phyloP scores from a whole-genome alignment of 495 filamentous ascomycete genomes.

The Hyaloscypha finlandica region DNA sequence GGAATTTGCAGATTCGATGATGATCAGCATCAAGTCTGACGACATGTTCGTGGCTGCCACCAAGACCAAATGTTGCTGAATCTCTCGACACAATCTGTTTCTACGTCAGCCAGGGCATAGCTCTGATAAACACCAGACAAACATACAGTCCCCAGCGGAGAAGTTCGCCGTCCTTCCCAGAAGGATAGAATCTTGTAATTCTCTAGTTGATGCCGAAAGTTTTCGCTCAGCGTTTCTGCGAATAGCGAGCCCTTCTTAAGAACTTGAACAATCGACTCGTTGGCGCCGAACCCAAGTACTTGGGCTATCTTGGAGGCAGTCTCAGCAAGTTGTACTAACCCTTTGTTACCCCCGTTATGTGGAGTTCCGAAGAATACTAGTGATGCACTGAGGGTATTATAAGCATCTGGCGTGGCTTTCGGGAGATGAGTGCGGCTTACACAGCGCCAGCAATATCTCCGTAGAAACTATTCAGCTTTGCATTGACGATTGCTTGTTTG shows the following conservation, averaged over 20 bases:
- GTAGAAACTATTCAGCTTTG: not conserved
- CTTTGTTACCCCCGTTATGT: not conserved
- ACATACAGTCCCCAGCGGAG: too few relatives aligned
- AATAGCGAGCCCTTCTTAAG: constrained; percentile 8
- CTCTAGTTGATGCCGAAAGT: constrained; percentile 9
- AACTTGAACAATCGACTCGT: constrained; percentile 6
- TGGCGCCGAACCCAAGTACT: not conserved
- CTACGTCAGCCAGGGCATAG: too few relatives aligned
- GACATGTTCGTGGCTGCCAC: too few relatives aligned
- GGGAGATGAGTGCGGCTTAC: too few relatives aligned
- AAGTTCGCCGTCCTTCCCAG: not conserved
- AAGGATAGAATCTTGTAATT: not conserved
- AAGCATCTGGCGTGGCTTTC: not conserved
- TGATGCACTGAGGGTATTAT: not conserved
- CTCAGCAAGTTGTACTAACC: not conserved
- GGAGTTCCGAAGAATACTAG: constrained; percentile 8
- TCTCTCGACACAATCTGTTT: too few relatives aligned
- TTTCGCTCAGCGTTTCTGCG: not conserved
- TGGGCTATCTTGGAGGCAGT: not conserved
- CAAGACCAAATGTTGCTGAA: too few relatives aligned
- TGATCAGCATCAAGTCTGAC: too few relatives aligned
- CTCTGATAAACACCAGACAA: too few relatives aligned
- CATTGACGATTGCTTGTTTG: constrained; percentile 8
- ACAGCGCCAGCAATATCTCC: not conserved
- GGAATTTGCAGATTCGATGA: too few relatives aligned